Evolutionary conservation across 2,329 filamentous ascomycete species (phyloP).

Genomic region (Diplodia seriata): DNA sequence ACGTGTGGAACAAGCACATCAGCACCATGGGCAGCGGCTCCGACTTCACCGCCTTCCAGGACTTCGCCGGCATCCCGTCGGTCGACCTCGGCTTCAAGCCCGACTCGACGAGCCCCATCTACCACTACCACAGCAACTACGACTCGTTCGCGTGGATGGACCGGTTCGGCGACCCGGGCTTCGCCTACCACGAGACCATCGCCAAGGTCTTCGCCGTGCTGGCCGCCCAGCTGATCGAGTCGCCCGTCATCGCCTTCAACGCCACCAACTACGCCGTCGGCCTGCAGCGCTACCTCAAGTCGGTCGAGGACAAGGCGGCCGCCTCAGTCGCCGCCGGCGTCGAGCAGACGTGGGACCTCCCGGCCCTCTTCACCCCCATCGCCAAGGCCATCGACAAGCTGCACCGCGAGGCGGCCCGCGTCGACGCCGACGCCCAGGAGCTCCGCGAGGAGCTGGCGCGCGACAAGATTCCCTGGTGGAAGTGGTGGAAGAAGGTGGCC

Average conservation of each 20-base stretch:
- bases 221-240: constrained; percentile 55
- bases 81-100: constrained; percentile 56
- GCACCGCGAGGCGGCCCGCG: constrained; percentile 54
- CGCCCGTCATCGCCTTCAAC: constrained; percentile 56
- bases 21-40: constrained; percentile 61
- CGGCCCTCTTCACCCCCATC: constrained; percentile 54
- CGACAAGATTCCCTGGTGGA: constrained; percentile 76
- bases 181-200: constrained; percentile 63
- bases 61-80: constrained; percentile 58
- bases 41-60: constrained; percentile 62
- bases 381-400: constrained; percentile 59
- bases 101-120: constrained; percentile 58
- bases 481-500: constrained; percentile 70
- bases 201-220: constrained; percentile 56
- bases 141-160: constrained; percentile 87
- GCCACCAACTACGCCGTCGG: constrained; percentile 55
- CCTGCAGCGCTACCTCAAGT: constrained; percentile 52
- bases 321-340: background rate
- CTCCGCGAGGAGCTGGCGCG: constrained; percentile 56
- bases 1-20: constrained; percentile 64
- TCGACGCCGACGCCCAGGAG: constrained; percentile 59
- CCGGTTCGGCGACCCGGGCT: constrained; percentile 71
- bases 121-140: constrained; percentile 85
- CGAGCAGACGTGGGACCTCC: constrained; percentile 36
- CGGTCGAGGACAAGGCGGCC: constrained; percentile 49